These are phyloP conservation scores for Fusarium staphyleae DNA, from an alignment of 2,329 filamentous ascomycete species.

Conservation along the genomic window DNA sequence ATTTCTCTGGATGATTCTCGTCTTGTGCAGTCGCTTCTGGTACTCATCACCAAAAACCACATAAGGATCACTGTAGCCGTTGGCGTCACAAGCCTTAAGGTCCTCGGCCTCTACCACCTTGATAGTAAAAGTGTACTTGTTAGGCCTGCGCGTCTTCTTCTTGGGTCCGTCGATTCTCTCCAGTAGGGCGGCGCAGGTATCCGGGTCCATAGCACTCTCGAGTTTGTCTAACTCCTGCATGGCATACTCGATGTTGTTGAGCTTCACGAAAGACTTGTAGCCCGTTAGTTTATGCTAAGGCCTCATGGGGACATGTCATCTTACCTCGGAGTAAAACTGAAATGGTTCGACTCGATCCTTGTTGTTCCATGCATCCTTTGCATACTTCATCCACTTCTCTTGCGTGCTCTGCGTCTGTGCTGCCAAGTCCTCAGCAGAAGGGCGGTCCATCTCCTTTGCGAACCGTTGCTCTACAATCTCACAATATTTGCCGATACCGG, in stretches of 20 bases:
- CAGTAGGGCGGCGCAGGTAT: slow-evolving; percentile 85
- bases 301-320: slow-evolving; percentile 29
- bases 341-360: slow-evolving; percentile 96
- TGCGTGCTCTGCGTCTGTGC: slow-evolving; percentile 80
- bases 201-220: slow-evolving; percentile 88
- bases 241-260: slow-evolving; percentile 97
- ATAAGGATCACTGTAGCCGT: slow-evolving; percentile 93
- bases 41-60: slow-evolving; percentile 97
- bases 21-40: slow-evolving; percentile 95
- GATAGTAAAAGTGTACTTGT: slow-evolving; percentile 97
- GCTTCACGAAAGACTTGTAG: slow-evolving; percentile 86
- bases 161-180: slow-evolving; percentile 75
- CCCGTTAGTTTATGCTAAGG: slow-evolving; percentile 40
- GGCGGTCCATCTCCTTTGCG: slow-evolving; percentile 88
- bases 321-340: slow-evolving; percentile 91
- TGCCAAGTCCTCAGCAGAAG: slow-evolving; percentile 86
- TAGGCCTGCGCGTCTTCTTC: slow-evolving; percentile 69
- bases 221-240: slow-evolving; percentile 91
- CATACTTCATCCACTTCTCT: slow-evolving; percentile 91
- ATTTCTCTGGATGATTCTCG: slow-evolving; percentile 86
- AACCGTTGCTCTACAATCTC: slow-evolving; percentile 89
- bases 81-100: slow-evolving; percentile 96
- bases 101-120: slow-evolving; percentile 99
- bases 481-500: slow-evolving; percentile 86
- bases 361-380: slow-evolving; percentile 89